Base-by-base conservation (phyloP, 1,139 yeast genomes). In the Yamadazyma atmosphaerica region DNA sequence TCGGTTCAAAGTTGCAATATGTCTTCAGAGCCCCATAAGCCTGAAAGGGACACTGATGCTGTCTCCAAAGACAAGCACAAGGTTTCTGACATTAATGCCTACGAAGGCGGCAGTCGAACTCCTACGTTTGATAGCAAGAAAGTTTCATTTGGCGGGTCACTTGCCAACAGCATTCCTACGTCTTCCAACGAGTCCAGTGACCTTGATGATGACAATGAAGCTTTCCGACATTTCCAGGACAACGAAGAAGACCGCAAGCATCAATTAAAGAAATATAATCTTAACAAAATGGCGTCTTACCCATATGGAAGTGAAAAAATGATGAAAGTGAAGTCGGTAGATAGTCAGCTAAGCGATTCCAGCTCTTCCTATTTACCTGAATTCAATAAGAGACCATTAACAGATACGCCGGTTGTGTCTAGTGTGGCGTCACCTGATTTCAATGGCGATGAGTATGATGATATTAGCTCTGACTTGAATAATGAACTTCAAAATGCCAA, bases 351-450 rank as follows among this genome's bases (percentile, higher is more conserved):
- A 34, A 39, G 41, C 28, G 58, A 55, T 34, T 54, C 61, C 8
- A 49, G 47, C 32, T 29, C 33, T 12, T 43, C 56, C 2, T 50
- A 55, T 30, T 61, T 77, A 33, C 86, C 87, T 0, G 81, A 68
- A 41, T 83, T 83, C 58, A 79, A 83, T 54, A 80, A 77, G 56
- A 65, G 88, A 34, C 89, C 90, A 0, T 61, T 80, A 40, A 81
- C 83, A 32, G 90, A 83, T 54, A 83, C 90, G 0, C 90, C 90
- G 0, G 70, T 81, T 2, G 78, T 75, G 4, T 79, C 85, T 27
- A 62, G 70, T 10, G 61, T 67, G 44, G 67, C 77, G 1, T 79
- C 86, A 1, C 88, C 88, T 0, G 58, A 60, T 17, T 61, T 63
- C 18, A 51, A 58, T 27, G 40, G 37, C 15, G 42, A 44, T 13